Evolutionary conservation across 2,329 filamentous ascomycete genomes (phyloP), one percentile per base, ranked within the genome.

Genomic region (Fusarium luffae): DNA sequence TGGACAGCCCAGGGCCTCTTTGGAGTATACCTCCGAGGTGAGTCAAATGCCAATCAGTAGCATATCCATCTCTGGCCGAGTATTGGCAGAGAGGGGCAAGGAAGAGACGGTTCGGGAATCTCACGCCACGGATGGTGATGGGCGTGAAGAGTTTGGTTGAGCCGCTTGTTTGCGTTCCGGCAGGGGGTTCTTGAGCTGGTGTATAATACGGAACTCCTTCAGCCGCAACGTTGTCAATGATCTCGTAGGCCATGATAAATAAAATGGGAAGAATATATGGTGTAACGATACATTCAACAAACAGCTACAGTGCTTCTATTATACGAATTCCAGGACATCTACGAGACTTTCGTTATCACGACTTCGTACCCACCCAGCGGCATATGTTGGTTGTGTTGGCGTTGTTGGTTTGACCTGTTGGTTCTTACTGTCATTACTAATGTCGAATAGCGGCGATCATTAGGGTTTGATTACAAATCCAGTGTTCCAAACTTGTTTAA

Each of bases 21-120:
- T 90, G 84, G 25, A 92, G 86, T 70, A 93, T 93, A 63, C 92
- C 90, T 57, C 93, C 92, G 19, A 94, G 84, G 76, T 97, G 93
- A 18, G 93, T 89, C 50, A 95, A 82, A 78, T 97, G 93, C 87
- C 89, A 97, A 76, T 91, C 86, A 3, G 92, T 94, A 68, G 90
- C 84, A 80, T 96, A 91, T 44, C 94, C 86, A 63, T 88, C 79
- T 48, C 83, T 59, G 12, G 81, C 78, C 7, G 78, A 81, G 73
- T 83, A 84, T 59, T 85, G 83, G 61, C 83, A 85, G 50, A 85
- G 77, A 0, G 84, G 83, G 9, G 81, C 78, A 30, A 83, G 68
- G 43, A 82, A 78, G 49, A 85, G 76, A 14, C 83, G 81, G 69
- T 85, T 85, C 40, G 78, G 80, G 54, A 85, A 75, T 6, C 77